These are phyloP conservation scores for Saxophila tyrrhenica DNA, from an alignment of 495 filamentous ascomycete genomes.

Conservation along the genomic window DNA sequence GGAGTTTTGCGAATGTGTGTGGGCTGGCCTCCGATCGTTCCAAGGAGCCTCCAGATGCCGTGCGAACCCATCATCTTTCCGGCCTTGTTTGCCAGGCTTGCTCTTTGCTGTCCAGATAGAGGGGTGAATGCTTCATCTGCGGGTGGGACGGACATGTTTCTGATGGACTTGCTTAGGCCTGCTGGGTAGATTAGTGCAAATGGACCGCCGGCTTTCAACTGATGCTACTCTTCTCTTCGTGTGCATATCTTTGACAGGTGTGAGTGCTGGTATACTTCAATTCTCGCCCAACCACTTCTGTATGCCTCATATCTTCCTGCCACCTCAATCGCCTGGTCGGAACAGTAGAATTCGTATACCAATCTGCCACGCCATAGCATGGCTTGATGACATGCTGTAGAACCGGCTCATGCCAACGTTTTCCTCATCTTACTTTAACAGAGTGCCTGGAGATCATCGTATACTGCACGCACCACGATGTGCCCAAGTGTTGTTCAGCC, in stretches of 20 bases:
- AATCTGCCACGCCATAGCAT: background rate
- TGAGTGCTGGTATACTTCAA: background rate
- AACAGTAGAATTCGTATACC: no score
- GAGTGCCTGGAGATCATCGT: no score
- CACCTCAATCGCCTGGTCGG: no score
- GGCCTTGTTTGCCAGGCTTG: background rate
- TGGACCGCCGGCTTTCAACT: background rate
- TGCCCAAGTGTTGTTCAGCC: background rate
- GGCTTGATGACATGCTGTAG: background rate
- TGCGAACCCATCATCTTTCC: background rate
- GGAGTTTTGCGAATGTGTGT: slow-evolving; percentile 1
- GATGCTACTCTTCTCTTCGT: background rate
- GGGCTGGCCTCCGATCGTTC: background rate
- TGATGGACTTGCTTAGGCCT: slow-evolving; percentile 2
- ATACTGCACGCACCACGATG: background rate
- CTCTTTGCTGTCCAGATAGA: background rate
- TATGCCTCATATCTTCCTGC: no score
- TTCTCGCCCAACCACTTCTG: no score
- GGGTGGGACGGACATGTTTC: background rate
- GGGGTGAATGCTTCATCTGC: background rate
- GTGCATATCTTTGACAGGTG: background rate
- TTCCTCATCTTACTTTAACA: background rate
- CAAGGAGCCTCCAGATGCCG: background rate
- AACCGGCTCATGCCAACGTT: background rate
- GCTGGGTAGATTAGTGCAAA: slow-evolving; percentile 6